These are phyloP conservation scores for Podospora pseudopauciseta DNA, from an alignment of 495 filamentous ascomycete genomes.

Conservation along the genomic window DNA sequence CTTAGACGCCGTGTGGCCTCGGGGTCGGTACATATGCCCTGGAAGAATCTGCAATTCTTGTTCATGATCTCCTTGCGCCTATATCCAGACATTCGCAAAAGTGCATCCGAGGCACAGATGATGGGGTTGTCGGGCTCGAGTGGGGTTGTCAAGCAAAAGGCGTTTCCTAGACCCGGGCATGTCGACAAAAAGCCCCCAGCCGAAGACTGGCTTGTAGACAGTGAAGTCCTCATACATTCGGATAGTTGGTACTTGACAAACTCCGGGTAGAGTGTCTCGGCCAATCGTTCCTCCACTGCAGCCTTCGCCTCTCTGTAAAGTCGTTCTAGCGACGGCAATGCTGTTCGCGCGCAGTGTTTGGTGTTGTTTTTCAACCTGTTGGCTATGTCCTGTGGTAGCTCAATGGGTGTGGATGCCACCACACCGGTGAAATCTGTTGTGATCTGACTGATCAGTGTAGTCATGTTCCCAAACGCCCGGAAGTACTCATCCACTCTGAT, in stretches of 20 bases:
- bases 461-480: slow-evolving; percentile 35
- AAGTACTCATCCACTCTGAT: slow-evolving; percentile 42
- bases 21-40: slow-evolving; percentile 46
- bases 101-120: slow-evolving; percentile 49
- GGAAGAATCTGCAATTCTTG: slow-evolving; percentile 51
- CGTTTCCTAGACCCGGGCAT: slow-evolving; percentile 36
- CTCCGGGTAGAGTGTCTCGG: slow-evolving; percentile 46
- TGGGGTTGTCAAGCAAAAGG: slow-evolving; percentile 36
- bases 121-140: slow-evolving; percentile 46
- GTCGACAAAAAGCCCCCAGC: slow-evolving; percentile 19
- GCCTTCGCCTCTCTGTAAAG: slow-evolving; percentile 45
- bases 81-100: slow-evolving; percentile 49
- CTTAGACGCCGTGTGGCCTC: slow-evolving; percentile 39
- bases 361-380: slow-evolving; percentile 39
- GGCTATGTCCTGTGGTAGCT: slow-evolving; percentile 33
- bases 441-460: slow-evolving; percentile 43
- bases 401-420: slow-evolving; percentile 41
- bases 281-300: slow-evolving; percentile 42
- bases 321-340: slow-evolving; percentile 42
- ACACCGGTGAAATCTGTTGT: slow-evolving; percentile 41
- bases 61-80: slow-evolving; percentile 44
- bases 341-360: slow-evolving; percentile 36
- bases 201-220: slow-evolving; percentile 17
- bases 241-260: slow-evolving; percentile 43
- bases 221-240: slow-evolving; percentile 24